phyloP scores from a whole-genome alignment of 1,139 yeast species.

The Geotrichum citri-aurantii region DNA sequence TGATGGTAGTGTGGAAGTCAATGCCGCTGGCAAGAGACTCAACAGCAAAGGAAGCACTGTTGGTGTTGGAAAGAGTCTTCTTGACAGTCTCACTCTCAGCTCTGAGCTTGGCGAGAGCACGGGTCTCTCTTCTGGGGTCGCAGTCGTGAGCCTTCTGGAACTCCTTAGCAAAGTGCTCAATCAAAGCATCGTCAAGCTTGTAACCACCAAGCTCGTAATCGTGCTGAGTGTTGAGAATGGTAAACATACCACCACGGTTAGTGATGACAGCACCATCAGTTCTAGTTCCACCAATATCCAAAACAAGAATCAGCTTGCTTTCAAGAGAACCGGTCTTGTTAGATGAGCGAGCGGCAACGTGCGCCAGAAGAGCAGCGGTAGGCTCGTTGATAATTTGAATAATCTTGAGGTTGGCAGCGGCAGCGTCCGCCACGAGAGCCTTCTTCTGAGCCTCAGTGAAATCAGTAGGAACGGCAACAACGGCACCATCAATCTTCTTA shows the following conservation, averaged over 20 bases:
- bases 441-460: conserved; percentile 68
- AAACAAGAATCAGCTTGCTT: conserved; percentile 84
- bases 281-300: conserved; percentile 95
- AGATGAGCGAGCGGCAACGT: conserved; percentile 40
- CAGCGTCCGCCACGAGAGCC: conserved; percentile 57
- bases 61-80: conserved; percentile 88
- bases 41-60: conserved; percentile 83
- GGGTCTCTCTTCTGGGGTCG: conserved; percentile 74
- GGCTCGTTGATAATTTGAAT: conserved; percentile 92
- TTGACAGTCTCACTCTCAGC: conserved; percentile 81
- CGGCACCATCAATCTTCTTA: conserved; percentile 71
- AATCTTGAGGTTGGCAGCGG: conserved; percentile 69
- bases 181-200: conserved; percentile 70
- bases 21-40: conserved; percentile 92
- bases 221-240: conserved; percentile 82
- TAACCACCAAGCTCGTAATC: conserved; percentile 84
- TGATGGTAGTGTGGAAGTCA: conserved; percentile 88
- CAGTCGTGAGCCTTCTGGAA: conserved; percentile 82
- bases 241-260: conserved; percentile 88
- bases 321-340: conserved; percentile 49
- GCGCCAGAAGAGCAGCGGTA: conserved; percentile 83
- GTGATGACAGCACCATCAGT: conserved; percentile 94
- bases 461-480: conserved; percentile 87
- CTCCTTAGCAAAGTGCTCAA: conserved; percentile 85
- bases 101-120: conserved; percentile 83